These are phyloP conservation scores for Acephala macrosclerotiorum DNA, from an alignment of 2,329 filamentous ascomycete species.

Conservation along the genomic window DNA sequence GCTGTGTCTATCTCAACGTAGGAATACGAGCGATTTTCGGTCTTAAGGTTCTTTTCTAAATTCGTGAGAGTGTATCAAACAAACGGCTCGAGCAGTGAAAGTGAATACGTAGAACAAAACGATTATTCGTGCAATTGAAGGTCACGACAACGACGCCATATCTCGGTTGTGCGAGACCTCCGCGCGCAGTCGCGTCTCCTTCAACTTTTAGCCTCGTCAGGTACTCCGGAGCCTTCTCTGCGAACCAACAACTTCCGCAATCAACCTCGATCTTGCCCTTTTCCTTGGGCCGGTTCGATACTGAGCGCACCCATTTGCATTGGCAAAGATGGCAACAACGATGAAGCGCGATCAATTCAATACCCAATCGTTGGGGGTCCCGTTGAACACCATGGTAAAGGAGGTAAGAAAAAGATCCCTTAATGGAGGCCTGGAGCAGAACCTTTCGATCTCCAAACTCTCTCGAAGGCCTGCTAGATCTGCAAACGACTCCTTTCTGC, in stretches of 20 bases:
- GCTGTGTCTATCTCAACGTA: not conserved
- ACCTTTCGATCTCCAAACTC: not conserved
- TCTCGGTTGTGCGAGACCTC: slow-evolving; percentile 11
- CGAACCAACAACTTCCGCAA: slow-evolving; percentile 1
- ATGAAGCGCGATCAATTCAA: slow-evolving; percentile 61
- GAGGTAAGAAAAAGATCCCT: slow-evolving; percentile 59
- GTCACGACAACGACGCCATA: slow-evolving; percentile 7
- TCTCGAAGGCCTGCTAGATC: not conserved
- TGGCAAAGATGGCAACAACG: slow-evolving; percentile 12
- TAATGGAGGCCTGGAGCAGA: not conserved
- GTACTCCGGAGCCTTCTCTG: not conserved
- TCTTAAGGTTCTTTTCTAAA: not conserved
- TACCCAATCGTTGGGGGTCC: slow-evolving; percentile 70
- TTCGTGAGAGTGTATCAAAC: not conserved
- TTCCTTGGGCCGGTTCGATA: not conserved
- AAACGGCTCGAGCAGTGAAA: not conserved
- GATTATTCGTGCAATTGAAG: not conserved
- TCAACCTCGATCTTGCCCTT: not conserved
- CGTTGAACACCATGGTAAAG: slow-evolving; percentile 71
- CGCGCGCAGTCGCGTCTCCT: slow-evolving; percentile 8
- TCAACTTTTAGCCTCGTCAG: slow-evolving; percentile 7
- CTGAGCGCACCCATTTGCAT: not conserved
- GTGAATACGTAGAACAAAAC: not conserved
- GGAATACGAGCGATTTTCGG: not conserved
- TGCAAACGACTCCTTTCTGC: no score